Evolutionary conservation across 306 rosid genomes (phyloP), one percentile per base, ranked within the genome.

Genomic region (Cucumis hystrix): DNA sequence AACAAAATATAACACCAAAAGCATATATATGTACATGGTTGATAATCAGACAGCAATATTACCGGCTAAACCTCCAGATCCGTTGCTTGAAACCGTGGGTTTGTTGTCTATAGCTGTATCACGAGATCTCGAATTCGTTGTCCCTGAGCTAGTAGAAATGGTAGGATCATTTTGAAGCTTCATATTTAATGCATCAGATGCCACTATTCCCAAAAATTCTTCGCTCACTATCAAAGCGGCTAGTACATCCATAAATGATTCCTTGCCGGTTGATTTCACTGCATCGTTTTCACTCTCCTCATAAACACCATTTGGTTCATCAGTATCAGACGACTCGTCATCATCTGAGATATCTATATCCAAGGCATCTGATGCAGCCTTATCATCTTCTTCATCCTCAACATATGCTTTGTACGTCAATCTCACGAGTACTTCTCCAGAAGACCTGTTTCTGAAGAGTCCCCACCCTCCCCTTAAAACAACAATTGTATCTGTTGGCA

Each of bases 321-420:
- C 93, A 67, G 87, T 84, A 84, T 91, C 98, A 65, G 90, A 87
- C 81, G 89, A 77, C 79, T 91, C 98, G 25, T 96, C 99, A 70
- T 96, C 99, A 69, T 95, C 99, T 59, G 93, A 91, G 57, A 70
- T 80, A 77, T 92, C 92, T n/a, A 62, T 82, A 73, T 95, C 91
- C 67, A 77, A 79, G 63, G 75, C 74, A 79, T 84, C 58, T 64
- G 77, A 60, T 74, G 35, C 76, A 28, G 85, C 65, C 84, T 74
- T 92, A 80, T 96, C 99, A 81, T 96, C 99, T 83, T 92, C 99
- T 82, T 96, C 99, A 80, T 96, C 99, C 86, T 96, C 99, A 49
- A 96, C 99, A 78, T 96, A 96, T 51, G 99, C 98, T 85, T 92
- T 96, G 86, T 96, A 96, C 16, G 99, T 96, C 82, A 96, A 82